Evolutionary conservation across 768 basidiomycete genomes (phyloP), one percentile per base, ranked within the genome.

Genomic region (Trametopsis cervina): DNA sequence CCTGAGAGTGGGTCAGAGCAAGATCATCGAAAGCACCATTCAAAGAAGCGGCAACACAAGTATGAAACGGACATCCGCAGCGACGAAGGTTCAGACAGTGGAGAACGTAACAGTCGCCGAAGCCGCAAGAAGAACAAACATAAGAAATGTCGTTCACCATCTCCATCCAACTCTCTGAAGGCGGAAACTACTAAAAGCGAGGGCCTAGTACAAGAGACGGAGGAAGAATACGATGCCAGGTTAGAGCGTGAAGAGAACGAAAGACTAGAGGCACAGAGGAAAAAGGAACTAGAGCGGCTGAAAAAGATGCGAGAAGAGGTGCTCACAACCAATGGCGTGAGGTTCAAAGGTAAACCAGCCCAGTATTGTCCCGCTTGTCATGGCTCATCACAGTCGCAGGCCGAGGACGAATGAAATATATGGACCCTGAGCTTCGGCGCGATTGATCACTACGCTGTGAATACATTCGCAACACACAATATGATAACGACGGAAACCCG

Each of bases 181-280:
- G 46, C 49, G 33, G 25, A 48, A 46, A 37, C 39, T 44, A 4
- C 36, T 33, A 49, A 48, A 12, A 21, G 57, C 2, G 35, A 46
- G 43, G 59, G 58, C 38, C 40, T 58, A 5, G 54, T 39, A 35
- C 62, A 66, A 52, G 84, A 86, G 60, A 85, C 81, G 0, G 80
- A 83, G 54, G 85, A 85, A 60, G 81, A 84, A 58, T 85, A 88
- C 52, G 84, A 84, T 56, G 75, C 75, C 1, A 68, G 81, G 26
- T 62, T 87, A 42, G 83, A 85, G 59, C 67, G 78, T 35, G 81
- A 85, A 59, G 85, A 86, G 63, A 71, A 70, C 11, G 80, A 82
- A 55, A 69, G 83, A 38, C 46, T 77, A 0, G 78, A 72, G 53
- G 69, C 65, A 6, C 70, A 66, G 29, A 70, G 70, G 51, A 70